phyloP scores from a whole-genome alignment of 1,139 yeast genomes.

The Taphrina pruni region DNA sequence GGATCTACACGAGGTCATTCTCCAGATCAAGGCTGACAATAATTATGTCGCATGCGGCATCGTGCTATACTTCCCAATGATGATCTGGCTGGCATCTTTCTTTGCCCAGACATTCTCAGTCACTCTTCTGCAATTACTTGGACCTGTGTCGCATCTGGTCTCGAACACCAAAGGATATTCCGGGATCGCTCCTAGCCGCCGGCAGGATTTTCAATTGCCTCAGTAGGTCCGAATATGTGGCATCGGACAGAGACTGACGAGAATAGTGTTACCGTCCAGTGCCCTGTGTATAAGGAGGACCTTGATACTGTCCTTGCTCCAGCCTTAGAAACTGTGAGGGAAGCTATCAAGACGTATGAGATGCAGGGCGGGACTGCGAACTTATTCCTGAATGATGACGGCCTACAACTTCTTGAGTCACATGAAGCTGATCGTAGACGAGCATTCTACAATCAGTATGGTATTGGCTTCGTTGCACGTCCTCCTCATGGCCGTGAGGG shows the following conservation, averaged over 20 bases:
- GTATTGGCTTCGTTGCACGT: constrained; percentile 45
- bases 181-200: constrained; percentile 41
- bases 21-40: constrained; percentile 41
- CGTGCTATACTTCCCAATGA: constrained; percentile 43
- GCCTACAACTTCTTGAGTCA: constrained; percentile 39
- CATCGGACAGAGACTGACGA: neutral
- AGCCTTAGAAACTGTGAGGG: constrained; percentile 38
- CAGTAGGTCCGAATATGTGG: constrained; percentile 11
- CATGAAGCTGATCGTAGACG: constrained; percentile 24
- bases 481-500: constrained; percentile 44
- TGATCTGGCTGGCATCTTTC: constrained; percentile 44
- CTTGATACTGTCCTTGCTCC: constrained; percentile 43
- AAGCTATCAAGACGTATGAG: constrained; percentile 44
- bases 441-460: constrained; percentile 42
- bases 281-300: constrained; percentile 43
- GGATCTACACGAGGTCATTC: constrained; percentile 26
- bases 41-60: constrained; percentile 39
- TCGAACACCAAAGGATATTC: constrained; percentile 43
- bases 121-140: constrained; percentile 41
- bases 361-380: constrained; percentile 44
- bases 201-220: constrained; percentile 28
- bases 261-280: constrained; percentile 33
- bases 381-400: constrained; percentile 43
- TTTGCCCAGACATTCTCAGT: constrained; percentile 41
- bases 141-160: constrained; percentile 44